These are phyloP conservation scores for Fusarium acutatum DNA, from an alignment of 2,329 filamentous ascomycete species.

Conservation along the genomic window DNA sequence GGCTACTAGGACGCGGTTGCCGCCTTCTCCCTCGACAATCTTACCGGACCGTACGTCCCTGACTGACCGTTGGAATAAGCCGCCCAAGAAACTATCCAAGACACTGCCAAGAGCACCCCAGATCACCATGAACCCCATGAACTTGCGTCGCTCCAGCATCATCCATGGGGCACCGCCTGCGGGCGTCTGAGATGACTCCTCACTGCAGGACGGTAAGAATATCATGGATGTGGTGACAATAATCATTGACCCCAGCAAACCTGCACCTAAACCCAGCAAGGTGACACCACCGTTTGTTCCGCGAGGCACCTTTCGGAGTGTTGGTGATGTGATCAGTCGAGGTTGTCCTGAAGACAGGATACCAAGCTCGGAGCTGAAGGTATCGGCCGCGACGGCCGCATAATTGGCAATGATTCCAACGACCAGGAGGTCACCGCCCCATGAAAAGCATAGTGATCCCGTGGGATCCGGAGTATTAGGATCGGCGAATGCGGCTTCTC, in stretches of 20 bases:
- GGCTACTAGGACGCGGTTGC: conserved; percentile 64
- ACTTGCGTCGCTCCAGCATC: conserved; percentile 51
- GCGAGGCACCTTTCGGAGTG: conserved; percentile 79
- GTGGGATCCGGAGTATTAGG: conserved; percentile 43
- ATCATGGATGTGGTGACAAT: conserved; percentile 71
- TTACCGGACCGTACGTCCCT: conserved; percentile 84
- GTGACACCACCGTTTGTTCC: conserved; percentile 97
- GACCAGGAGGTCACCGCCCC: conserved; percentile 69
- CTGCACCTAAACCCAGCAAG: conserved; percentile 74
- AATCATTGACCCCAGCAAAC: conserved; percentile 76
- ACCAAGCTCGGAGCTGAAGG: conserved; percentile 93
- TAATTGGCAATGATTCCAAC: conserved; percentile 82
- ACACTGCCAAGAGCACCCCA: conserved; percentile 84
- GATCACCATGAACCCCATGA: conserved; percentile 68
- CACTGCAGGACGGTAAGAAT: conserved; percentile 73
- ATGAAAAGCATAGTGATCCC: conserved; percentile 64
- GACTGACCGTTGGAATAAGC: conserved; percentile 84
- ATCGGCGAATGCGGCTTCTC: conserved; percentile 52
- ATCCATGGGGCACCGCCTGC: conserved; percentile 62
- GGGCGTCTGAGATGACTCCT: conserved; percentile 47
- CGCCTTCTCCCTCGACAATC: conserved; percentile 87
- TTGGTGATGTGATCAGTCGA: conserved; percentile 84
- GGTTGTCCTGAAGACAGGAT: conserved; percentile 82
- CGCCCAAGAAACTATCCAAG: conserved; percentile 88
- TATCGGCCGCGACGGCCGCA: conserved; percentile 90